These are phyloP conservation scores for Gossypium stocksii DNA, from an alignment of 345 rosid species.

Conservation along the genomic window DNA sequence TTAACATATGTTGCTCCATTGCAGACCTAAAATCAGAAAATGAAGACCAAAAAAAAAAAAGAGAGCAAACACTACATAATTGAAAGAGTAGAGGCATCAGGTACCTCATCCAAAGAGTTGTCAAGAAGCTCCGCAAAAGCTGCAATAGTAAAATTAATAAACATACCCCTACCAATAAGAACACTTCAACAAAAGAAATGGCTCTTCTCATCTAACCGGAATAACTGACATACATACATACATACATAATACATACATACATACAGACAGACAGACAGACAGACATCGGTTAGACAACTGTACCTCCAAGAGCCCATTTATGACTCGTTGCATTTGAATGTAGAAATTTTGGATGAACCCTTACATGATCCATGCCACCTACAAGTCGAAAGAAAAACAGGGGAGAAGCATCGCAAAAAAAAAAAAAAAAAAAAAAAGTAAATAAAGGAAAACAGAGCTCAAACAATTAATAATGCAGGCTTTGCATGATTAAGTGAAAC, in stretches of 20 bases:
- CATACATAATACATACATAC: neutral
- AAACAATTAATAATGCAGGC: neutral
- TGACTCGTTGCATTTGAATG: slow-evolving; percentile 99
- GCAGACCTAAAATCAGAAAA: slow-evolving; percentile 42
- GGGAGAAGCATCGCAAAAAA: neutral
- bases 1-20: slow-evolving; percentile 78
- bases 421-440: neutral
- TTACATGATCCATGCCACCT: slow-evolving; percentile 85
- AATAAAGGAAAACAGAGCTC: neutral
- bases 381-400: neutral
- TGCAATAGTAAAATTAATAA: slow-evolving; percentile 27
- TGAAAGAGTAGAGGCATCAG: neutral
- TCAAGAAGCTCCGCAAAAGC: slow-evolving; percentile 95
- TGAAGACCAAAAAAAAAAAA: neutral
- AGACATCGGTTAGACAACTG: neutral
- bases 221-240: neutral
- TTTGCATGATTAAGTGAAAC: neutral
- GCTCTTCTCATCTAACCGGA: neutral
- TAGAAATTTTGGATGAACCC: slow-evolving; percentile 91
- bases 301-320: slow-evolving; percentile 99
- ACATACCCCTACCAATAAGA: neutral
- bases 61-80: neutral
- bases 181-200: neutral
- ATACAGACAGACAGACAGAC: no score
- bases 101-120: slow-evolving; percentile 86